phyloP scores from a whole-genome alignment of 2,329 filamentous ascomycete species.

The Pseudocercospora cruenta region DNA sequence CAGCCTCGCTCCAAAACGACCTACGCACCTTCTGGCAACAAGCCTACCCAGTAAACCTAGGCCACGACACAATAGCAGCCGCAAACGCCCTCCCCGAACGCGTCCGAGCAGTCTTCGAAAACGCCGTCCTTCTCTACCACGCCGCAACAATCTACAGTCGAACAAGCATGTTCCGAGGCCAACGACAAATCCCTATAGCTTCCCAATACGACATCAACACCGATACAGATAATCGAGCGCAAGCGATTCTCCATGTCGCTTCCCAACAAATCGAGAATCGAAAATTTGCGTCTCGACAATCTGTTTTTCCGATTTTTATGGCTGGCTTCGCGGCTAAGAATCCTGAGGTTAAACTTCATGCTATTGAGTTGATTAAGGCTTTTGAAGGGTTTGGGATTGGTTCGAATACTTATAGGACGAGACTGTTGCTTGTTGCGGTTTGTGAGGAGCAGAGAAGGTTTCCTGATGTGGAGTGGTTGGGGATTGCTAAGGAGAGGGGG shows the following conservation, averaged over 20 bases:
- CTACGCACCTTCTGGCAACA: constrained; percentile 35
- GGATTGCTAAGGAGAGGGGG: constrained; percentile 50
- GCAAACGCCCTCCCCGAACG: constrained; percentile 37
- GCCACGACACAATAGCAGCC: constrained; percentile 26
- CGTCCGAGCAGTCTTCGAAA: constrained; percentile 42
- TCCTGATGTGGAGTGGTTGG: constrained; percentile 56
- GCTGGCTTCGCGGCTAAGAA: constrained; percentile 52
- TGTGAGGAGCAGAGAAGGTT: constrained; percentile 52
- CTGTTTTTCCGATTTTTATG: constrained; percentile 60
- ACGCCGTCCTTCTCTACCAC: constrained; percentile 54
- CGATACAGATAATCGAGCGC: constrained; percentile 51
- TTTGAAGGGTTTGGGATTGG: constrained; percentile 54
- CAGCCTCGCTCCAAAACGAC: constrained; percentile 35
- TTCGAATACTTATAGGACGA: constrained; percentile 50
- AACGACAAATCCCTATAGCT: constrained; percentile 47
- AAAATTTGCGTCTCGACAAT: constrained; percentile 49
- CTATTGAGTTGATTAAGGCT: constrained; percentile 53
- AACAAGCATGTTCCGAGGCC: constrained; percentile 57
- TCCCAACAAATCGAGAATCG: constrained; percentile 43
- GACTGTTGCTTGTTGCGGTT: constrained; percentile 51
- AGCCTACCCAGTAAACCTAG: constrained; percentile 34
- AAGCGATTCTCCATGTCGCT: constrained; percentile 51
- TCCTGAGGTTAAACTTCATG: constrained; percentile 49
- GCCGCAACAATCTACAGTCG: constrained; percentile 55
- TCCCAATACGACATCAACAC: constrained; percentile 37